A percentile compares a stretch with the other conserved stretches of the same genome.
Conservation (phyloP, 371 early-diverging fungal genomes). For the Conidiobolus incongruus region DNA sequence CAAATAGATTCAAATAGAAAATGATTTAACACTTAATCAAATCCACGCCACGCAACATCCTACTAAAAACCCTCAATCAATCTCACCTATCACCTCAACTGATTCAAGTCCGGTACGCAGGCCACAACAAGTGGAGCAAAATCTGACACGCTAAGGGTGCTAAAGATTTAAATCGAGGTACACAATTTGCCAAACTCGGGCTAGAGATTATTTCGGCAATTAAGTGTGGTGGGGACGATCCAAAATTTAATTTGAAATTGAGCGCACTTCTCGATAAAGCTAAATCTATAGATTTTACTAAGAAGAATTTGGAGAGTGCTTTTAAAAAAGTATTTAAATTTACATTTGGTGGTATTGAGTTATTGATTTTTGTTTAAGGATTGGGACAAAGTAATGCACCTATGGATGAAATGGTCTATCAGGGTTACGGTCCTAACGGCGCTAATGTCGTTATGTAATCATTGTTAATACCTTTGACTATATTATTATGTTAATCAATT, state of each 20-base stretch:
- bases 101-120: too few species aligned
- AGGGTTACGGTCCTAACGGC: slow-evolving; percentile 36
- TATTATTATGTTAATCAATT: too few species aligned
- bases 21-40: too few species aligned
- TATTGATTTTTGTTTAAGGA: not conserved
- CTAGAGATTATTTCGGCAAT: slow-evolving; percentile 32
- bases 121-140: slow-evolving; percentile 46
- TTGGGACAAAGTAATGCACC: slow-evolving; percentile 12
- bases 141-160: slow-evolving; percentile 36
- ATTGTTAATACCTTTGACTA: too few species aligned
- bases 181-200: slow-evolving; percentile 24
- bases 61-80: too few species aligned
- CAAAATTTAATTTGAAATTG: slow-evolving; percentile 17
- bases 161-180: slow-evolving; percentile 24
- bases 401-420: slow-evolving; percentile 28
- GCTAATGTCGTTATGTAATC: slow-evolving; percentile 37
- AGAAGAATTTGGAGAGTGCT: slow-evolving; percentile 42
- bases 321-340: slow-evolving; percentile 29
- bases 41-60: too few species aligned
- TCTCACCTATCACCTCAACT: too few species aligned
- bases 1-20: too few species aligned
- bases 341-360: too few species aligned
- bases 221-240: slow-evolving; percentile 27
- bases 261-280: slow-evolving; percentile 34
- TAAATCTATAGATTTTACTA: slow-evolving; percentile 34